Base-by-base conservation (phyloP, 106 monocot species). In the Xerophyta viscosa region DNA sequence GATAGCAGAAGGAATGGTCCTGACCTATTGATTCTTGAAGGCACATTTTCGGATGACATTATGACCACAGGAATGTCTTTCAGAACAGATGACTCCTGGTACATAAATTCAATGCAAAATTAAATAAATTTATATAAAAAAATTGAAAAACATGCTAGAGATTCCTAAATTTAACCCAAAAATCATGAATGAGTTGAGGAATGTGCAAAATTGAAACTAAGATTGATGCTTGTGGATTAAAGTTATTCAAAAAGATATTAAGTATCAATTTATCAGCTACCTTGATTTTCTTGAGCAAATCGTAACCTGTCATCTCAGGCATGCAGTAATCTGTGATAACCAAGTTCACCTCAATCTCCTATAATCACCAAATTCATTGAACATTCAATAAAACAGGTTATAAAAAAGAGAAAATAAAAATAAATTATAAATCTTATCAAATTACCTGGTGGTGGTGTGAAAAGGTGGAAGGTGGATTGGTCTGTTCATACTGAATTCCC, bases 271-370 rank as follows among this genome's bases (percentile, higher is more conserved):
- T 45, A 25, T 21, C 6, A 4, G 1, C 12, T 53, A 80, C 93
- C 87, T 93, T 93, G 36, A 93, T 80, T 43, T 59, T 87, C 69
- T 93, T 93, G 11, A 93, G 60, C 30, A 93, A 72, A 64, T 93
- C 93, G 66, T 84, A 93, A 14, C 93, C 93, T 51, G 72, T 93
- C 93, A 93, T 88, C 11, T 80, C 93, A 57, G 91, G 91, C 91
- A 91, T 88, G 56, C 88, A 88, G 58, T 88, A 88, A 44, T 88
- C 88, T 21, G 88, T 88, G 21, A 88, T 88, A 4, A 91, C 67
- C 66, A 91, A 52, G 58, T 76, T 91, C 52, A 91, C 85, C 56
- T 70, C 78, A 47, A 87, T 68, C 46, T 78, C 87, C 87, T 87
- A 80, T 8, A 61, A 10, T 36, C 24, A 26, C 70, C 31, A 31